Evolutionary conservation across 1,284 basidiomycete genomes (phyloP).

Genomic region (Porodaedalea pini): DNA sequence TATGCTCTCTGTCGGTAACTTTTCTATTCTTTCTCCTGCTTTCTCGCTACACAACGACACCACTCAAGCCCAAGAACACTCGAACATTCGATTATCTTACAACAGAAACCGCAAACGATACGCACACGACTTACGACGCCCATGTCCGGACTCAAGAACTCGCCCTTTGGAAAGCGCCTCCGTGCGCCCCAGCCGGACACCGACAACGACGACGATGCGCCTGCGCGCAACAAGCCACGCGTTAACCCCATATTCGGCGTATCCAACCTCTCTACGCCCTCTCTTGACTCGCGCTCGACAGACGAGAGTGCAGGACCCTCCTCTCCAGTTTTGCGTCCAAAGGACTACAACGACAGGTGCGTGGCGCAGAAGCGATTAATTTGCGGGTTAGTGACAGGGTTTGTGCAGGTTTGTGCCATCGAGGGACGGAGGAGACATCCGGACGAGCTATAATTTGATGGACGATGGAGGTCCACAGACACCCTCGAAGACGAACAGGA

Average conservation of each 20-base stretch:
- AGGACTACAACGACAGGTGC: constrained; percentile 62
- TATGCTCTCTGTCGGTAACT: constrained; percentile 10
- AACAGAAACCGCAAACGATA: not conserved
- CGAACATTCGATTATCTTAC: not conserved
- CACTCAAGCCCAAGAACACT: not conserved
- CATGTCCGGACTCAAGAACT: constrained; percentile 76
- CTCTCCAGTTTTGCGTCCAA: constrained; percentile 42
- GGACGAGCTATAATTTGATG: constrained; percentile 73
- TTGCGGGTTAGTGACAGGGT: not conserved
- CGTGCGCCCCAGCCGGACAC: constrained; percentile 59
- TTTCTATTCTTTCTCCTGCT: constrained; percentile 2
- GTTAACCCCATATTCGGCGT: constrained; percentile 53
- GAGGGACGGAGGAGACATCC: constrained; percentile 67
- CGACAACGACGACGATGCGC: constrained; percentile 38
- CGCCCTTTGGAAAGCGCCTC: constrained; percentile 74
- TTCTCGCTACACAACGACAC: not conserved
- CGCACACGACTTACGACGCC: constrained; percentile 6
- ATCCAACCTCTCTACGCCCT: constrained; percentile 43
- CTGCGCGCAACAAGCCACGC: constrained; percentile 48
- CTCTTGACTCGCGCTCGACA: constrained; percentile 51
- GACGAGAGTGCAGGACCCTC: constrained; percentile 56
- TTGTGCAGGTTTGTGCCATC: constrained; percentile 59
- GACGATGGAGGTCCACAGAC: constrained; percentile 65
- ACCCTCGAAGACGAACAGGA: constrained; percentile 58
- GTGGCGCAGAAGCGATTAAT: not conserved